Evolutionary conservation across 768 basidiomycete genomes (phyloP), one percentile per base, ranked within the genome.

Genomic region (Rhodosporidiobolus odoratus): DNA sequence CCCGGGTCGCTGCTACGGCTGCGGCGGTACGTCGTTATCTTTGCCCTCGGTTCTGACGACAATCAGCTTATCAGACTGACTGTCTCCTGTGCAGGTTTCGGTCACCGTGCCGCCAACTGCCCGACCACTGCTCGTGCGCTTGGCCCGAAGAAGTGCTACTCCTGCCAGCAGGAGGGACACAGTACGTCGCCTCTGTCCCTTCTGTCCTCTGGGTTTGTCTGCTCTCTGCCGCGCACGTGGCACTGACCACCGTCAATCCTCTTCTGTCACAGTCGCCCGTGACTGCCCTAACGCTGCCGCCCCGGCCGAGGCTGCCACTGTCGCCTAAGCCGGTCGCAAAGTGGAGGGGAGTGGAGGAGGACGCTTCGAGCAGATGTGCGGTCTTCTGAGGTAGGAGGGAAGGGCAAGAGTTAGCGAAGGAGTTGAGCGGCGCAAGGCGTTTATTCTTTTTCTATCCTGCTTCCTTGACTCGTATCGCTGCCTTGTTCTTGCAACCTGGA

Each of bases 131-230:
- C 34, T 7, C 37, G 38, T 4, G 17, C 50, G 1, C 65, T 59
- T 35, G 59, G 54, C 0, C 65, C 69, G 25, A 58, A 54, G 60
- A 62, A 54, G 30, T 71, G 69, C 65, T 71, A 66, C 65, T 47
- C 41, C 53, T 71, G 69, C 65, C 69, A 71, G 65, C 54, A 71
- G 59, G 60, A 52, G 38, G 69, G 69, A 21, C 69, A 71, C 69
- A 56, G 68, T 69, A 21, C 35, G 68, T 68, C 30, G 30, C 10
- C 45, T n/a, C n/a, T n/a, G n/a, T n/a, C 13, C 23, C 37, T 27
- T 50, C 34, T 13, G 3, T 57, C n/a, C 34, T 27, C 47, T 40
- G 19, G n/a, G 16, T 21, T 4, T 25, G 6, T 21, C 25, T 21
- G 13, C 35, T 25, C 35, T 37, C 23, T 38, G 4, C n/a, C n/a